These are phyloP conservation scores for Leptosphaerulina australis DNA, from an alignment of 2,329 filamentous ascomycete genomes.

Conservation along the genomic window DNA sequence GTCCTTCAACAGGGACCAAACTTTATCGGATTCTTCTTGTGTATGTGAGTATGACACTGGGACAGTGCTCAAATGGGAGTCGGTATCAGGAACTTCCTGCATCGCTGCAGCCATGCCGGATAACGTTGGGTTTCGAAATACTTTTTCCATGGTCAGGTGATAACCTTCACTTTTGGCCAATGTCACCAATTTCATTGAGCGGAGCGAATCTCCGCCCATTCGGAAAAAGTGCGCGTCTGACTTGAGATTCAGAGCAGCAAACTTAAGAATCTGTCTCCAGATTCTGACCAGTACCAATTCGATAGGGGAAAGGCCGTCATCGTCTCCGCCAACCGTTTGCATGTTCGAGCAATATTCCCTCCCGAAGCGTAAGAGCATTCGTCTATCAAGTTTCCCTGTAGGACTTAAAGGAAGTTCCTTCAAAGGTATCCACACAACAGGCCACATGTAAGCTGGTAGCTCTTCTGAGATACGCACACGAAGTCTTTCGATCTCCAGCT, in stretches of 20 bases:
- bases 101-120: not conserved
- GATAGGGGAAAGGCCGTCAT: not conserved
- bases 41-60: not conserved
- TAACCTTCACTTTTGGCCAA: slow-evolving; percentile 12
- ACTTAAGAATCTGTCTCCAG: slow-evolving; percentile 1
- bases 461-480: slow-evolving; percentile 13
- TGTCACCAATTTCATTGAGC: slow-evolving; percentile 17
- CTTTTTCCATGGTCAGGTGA: slow-evolving; percentile 7
- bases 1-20: not conserved
- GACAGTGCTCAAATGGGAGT: not conserved
- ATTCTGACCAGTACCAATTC: not conserved
- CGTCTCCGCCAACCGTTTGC: not conserved
- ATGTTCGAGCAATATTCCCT: not conserved
- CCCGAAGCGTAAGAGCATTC: not conserved
- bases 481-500: slow-evolving; percentile 37
- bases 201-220: slow-evolving; percentile 23
- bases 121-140: slow-evolving; percentile 16
- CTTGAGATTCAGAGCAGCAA: not conserved
- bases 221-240: slow-evolving; percentile 20
- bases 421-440: slow-evolving; percentile 2
- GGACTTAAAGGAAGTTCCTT: not conserved
- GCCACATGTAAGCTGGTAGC: slow-evolving; percentile 7
- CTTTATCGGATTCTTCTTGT: not conserved
- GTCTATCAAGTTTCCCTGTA: slow-evolving; percentile 2
- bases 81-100: not conserved